Conservation (phyloP, 495 filamentous ascomycete species). For the Aspergillus indologenus region DNA sequence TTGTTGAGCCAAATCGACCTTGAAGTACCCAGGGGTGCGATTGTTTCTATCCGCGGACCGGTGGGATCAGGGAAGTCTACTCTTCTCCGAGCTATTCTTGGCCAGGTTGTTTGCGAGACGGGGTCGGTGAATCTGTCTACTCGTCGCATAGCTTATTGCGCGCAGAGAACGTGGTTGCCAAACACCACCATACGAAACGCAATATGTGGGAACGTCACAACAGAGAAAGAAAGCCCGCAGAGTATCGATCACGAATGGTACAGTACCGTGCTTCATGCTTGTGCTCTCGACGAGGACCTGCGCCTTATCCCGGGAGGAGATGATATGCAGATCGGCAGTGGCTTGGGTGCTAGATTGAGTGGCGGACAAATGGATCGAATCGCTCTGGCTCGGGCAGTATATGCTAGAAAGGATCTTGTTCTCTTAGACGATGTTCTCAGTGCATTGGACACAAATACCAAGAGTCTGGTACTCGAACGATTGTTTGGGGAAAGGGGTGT, state of each 20-base stretch:
- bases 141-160: neutral
- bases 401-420: neutral
- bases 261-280: neutral
- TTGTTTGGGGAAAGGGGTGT: neutral
- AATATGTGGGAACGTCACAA: neutral
- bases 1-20: neutral
- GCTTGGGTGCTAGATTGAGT: neutral
- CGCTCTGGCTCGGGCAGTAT: slow-evolving; percentile 3
- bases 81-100: neutral
- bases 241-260: neutral
- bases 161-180: neutral
- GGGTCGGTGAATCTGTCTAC: neutral
- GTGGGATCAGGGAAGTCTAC: neutral
- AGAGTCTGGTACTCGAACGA: neutral
- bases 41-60: neutral
- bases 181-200: neutral
- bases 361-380: neutral
- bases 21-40: neutral
- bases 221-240: neutral
- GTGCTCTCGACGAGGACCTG: neutral
- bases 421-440: slow-evolving; percentile 1
- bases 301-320: neutral
- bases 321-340: neutral
- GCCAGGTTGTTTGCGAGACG: neutral
- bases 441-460: neutral